Base-by-base conservation (phyloP, 805 yeast genomes). In the Lachancea mirantina region DNA sequence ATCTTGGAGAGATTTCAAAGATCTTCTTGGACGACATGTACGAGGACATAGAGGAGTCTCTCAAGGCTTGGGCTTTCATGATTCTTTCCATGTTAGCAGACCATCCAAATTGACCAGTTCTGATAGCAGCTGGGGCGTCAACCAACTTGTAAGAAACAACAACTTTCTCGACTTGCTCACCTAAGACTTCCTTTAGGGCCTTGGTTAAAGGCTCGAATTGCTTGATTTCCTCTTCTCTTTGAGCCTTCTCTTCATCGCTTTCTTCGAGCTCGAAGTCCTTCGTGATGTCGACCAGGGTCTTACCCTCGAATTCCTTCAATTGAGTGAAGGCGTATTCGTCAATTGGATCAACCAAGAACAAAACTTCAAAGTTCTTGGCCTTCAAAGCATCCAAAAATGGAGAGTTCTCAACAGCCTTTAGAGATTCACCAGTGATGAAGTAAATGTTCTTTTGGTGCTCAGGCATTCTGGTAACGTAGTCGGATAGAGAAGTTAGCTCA, bases 51-150 rank as follows among this genome's bases (percentile, higher is more conserved):
- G 95, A 76, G 54, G 95, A 84, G 68, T 92, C 98, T 74, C 97
- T 87, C 59, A 92, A 74, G 55, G 99, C 98, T 76, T 92, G 99
- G 43, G 98, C 98, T 77, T 92, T 92, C 99, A 92, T 92, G 77
- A 92, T 92, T 82, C 98, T 89, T 76, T 92, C 99, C 98, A 92
- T 92, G 77, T 92, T 92, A 59, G 99, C 99, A 51, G 98, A 92
- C 99, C 99, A 92, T 66, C 99, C 98, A 67, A 92, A 92, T 74
- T 92, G 97, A 52, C 96, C 97, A 52, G 98, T 92, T 78, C 98
- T 87, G 65, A 92, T 92, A 54, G 98, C 98, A 65, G 98, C 98
- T 67, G 99, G 99, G 39, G 97, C 88, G 61, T 88, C 96, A 55
- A 88, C 85, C 61, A 92, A 78, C 71, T 85, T 87, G 73, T 89